These are phyloP conservation scores for Marasmius sp. DNA, from an alignment of 1,284 basidiomycete genomes.

Conservation along the genomic window DNA sequence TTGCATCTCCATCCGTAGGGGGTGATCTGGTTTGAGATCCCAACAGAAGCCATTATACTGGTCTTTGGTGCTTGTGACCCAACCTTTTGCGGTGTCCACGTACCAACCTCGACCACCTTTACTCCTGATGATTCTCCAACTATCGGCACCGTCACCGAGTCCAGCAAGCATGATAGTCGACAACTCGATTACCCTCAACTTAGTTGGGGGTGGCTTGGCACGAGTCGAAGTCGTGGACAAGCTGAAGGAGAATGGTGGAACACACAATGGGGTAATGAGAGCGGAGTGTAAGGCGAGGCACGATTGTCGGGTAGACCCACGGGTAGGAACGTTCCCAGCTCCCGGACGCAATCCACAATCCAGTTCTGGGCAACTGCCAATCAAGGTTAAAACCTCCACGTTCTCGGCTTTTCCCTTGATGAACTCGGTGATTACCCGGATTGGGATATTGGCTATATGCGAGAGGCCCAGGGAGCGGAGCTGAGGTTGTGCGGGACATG, in stretches of 20 bases:
- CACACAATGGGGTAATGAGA: constrained; percentile 78
- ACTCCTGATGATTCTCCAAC: constrained; percentile 87
- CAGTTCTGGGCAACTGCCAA: constrained; percentile 77
- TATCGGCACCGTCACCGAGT: constrained; percentile 73
- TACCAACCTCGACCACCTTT: constrained; percentile 97
- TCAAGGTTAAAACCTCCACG: constrained; percentile 85
- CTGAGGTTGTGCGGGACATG: constrained; percentile 67
- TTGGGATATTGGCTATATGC: constrained; percentile 73
- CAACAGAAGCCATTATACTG: constrained; percentile 49
- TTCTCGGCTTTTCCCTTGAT: constrained; percentile 68
- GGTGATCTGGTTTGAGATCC: constrained; percentile 62
- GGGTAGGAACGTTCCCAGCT: constrained; percentile 23
- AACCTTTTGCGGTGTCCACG: constrained; percentile 85
- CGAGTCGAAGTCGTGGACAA: constrained; percentile 29
- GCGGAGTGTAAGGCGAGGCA: constrained; percentile 66
- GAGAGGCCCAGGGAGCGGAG: constrained; percentile 89
- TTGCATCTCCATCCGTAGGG: constrained; percentile 68
- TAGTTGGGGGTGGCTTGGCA: constrained; percentile 58
- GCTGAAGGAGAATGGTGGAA: constrained; percentile 73
- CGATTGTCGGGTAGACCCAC: constrained; percentile 52
- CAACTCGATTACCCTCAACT: constrained; percentile 87
- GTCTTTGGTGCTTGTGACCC: constrained; percentile 50
- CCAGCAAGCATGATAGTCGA: constrained; percentile 72
- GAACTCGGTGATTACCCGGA: constrained; percentile 72
- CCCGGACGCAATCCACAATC: constrained; percentile 50